Conservation (phyloP, 2,329 filamentous ascomycete genomes). For the Fusarium sp. region DNA sequence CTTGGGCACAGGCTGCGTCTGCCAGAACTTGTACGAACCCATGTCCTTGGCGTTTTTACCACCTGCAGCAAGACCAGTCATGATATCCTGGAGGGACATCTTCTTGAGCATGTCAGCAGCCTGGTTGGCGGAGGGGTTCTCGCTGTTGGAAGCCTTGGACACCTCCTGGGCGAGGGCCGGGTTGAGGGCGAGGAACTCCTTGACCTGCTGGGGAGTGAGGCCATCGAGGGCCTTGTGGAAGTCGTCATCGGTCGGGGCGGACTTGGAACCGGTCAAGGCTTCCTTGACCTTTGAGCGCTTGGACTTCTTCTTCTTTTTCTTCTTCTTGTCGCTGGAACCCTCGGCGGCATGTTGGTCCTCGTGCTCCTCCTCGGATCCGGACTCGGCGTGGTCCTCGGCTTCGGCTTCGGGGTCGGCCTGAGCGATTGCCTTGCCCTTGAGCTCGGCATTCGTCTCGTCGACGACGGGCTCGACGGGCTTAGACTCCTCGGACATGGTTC, state of each 20-base stretch:
- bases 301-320: conserved; percentile 75
- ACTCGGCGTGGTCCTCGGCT: conserved; percentile 62
- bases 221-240: conserved; percentile 65
- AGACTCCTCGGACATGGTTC: conserved; percentile 68
- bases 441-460: conserved; percentile 63
- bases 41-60: conserved; percentile 96
- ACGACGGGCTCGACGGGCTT: conserved; percentile 69
- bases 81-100: conserved; percentile 76
- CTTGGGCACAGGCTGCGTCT: conserved; percentile 92
- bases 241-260: conserved; percentile 52
- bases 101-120: conserved; percentile 69
- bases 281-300: conserved; percentile 72
- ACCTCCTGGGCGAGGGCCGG: conserved; percentile 76
- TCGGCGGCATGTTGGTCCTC: conserved; percentile 56
- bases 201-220: conserved; percentile 68
- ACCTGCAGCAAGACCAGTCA: conserved; percentile 79
- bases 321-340: conserved; percentile 53
- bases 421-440: conserved; percentile 60
- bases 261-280: conserved; percentile 54
- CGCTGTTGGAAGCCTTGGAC: conserved; percentile 52
- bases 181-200: conserved; percentile 78
- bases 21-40: conserved; percentile 98
- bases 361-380: conserved; percentile 57
- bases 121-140: conserved; percentile 55
- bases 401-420: conserved; percentile 57